phyloP scores from a whole-genome alignment of 805 yeast species.

The Deakozyma indianensis region DNA sequence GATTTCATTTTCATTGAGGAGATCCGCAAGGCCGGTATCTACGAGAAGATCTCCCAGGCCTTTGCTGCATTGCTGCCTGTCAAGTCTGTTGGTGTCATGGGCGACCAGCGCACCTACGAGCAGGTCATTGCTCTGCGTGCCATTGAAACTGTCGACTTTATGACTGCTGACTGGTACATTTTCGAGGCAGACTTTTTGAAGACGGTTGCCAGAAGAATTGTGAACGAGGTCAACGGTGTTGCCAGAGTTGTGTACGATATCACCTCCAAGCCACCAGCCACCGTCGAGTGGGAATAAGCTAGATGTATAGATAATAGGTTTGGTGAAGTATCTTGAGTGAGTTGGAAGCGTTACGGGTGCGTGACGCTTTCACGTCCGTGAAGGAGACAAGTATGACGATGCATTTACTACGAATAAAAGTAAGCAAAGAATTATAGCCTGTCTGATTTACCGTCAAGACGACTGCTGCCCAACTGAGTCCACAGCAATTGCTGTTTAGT shows the following conservation, averaged over 20 bases:
- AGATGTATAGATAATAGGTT: neutral
- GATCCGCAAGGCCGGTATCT: constrained; percentile 84
- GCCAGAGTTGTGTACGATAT: constrained; percentile 98
- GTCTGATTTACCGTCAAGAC: too few relatives aligned
- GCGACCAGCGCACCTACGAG: constrained; percentile 98
- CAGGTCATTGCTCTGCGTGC: constrained; percentile 99
- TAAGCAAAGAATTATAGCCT: too few relatives aligned
- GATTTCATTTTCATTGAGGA: constrained; percentile 93
- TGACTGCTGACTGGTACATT: constrained; percentile 99
- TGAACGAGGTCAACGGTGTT: constrained; percentile 97
- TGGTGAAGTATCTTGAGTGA: too few relatives aligned
- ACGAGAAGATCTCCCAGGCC: constrained; percentile 89
- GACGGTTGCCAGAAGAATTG: constrained; percentile 87
- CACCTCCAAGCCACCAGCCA: constrained; percentile 98
- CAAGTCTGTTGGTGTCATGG: constrained; percentile 98
- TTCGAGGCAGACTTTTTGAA: constrained; percentile 88
- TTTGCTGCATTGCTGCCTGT: constrained; percentile 96
- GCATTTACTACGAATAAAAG: too few relatives aligned
- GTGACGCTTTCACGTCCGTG: too few relatives aligned
- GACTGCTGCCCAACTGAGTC: too few relatives aligned
- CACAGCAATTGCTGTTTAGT: too few relatives aligned
- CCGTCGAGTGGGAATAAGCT: constrained; percentile 93
- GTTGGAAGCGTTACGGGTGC: too few relatives aligned
- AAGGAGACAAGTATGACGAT: too few relatives aligned
- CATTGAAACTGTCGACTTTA: constrained; percentile 92